Percentiles rank a stretch among this genome's conserved stretches.
These are phyloP conservation scores for Leccinellum luteum DNA, from an alignment of 768 basidiomycete genomes.

Conservation along the genomic window DNA sequence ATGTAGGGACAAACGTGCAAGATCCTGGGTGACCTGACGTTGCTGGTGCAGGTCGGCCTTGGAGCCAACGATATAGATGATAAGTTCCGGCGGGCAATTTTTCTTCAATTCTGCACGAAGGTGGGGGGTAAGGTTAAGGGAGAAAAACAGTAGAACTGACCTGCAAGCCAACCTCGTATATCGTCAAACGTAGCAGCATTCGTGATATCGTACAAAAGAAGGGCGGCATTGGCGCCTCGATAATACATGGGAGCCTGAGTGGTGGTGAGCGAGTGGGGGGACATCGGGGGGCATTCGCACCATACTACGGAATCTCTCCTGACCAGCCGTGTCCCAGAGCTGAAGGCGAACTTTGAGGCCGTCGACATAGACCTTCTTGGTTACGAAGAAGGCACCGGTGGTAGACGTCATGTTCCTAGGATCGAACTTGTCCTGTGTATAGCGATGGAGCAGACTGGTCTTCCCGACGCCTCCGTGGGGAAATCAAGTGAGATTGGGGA, in stretches of 20 bases:
- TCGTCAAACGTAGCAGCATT: slow-evolving; percentile 86
- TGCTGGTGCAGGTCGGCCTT: slow-evolving; percentile 78
- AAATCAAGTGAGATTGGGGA: slow-evolving; percentile 13
- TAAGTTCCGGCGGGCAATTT: slow-evolving; percentile 82
- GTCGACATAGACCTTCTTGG: slow-evolving; percentile 85
- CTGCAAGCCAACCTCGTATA: slow-evolving; percentile 88
- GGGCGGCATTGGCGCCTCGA: slow-evolving; percentile 91
- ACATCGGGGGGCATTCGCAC: slow-evolving; percentile 38
- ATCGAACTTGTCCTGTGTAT: slow-evolving; percentile 88
- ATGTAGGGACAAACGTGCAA: slow-evolving; percentile 78
- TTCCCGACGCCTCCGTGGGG: slow-evolving; percentile 74
- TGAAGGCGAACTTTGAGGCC: slow-evolving; percentile 84
- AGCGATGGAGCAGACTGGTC: slow-evolving; percentile 86
- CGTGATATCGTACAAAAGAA: slow-evolving; percentile 94
- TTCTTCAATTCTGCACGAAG: slow-evolving; percentile 72
- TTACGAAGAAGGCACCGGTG: slow-evolving; percentile 90
- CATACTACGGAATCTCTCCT: slow-evolving; percentile 91
- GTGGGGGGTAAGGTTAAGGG: background rate
- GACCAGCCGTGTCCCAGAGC: slow-evolving; percentile 92
- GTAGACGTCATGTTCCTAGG: slow-evolving; percentile 87
- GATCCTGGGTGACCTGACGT: slow-evolving; percentile 77
- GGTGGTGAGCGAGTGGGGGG: slow-evolving; percentile 14
- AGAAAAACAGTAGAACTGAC: slow-evolving; percentile 38
- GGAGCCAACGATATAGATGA: slow-evolving; percentile 94
- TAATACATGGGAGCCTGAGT: slow-evolving; percentile 92